Conservation (phyloP, 2,329 filamentous ascomycete genomes). For the Ceratocystis cacaofunesta region DNA sequence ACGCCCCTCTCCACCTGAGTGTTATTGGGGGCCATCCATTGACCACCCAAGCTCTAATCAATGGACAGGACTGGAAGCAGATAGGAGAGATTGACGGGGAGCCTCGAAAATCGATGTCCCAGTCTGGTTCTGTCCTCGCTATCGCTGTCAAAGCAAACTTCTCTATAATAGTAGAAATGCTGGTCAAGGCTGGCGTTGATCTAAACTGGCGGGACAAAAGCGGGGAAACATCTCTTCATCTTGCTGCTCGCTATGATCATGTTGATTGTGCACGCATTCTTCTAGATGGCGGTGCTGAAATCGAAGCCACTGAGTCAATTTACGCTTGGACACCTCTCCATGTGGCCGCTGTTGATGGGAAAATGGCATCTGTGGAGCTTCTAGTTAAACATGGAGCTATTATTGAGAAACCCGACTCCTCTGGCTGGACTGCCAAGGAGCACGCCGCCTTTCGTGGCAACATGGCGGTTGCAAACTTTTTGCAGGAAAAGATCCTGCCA, state of each 20-base stretch:
- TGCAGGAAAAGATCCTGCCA: slow-evolving; percentile 29
- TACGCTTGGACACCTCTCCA: slow-evolving; percentile 95
- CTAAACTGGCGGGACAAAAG: slow-evolving; percentile 85
- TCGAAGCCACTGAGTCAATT: slow-evolving; percentile 64
- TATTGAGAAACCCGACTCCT: slow-evolving; percentile 60
- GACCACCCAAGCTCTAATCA: slow-evolving; percentile 67
- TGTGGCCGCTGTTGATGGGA: slow-evolving; percentile 80
- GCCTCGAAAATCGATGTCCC: slow-evolving; percentile 51
- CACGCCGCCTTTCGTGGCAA: slow-evolving; percentile 86
- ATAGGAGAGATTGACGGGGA: slow-evolving; percentile 47
- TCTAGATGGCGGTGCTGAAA: slow-evolving; percentile 57
- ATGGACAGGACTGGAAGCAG: slow-evolving; percentile 58
- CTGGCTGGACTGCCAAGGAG: slow-evolving; percentile 87
- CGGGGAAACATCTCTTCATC: slow-evolving; percentile 81
- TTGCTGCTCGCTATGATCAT: slow-evolving; percentile 81
- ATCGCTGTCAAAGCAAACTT: slow-evolving; percentile 83
- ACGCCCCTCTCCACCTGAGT: slow-evolving; percentile 78
- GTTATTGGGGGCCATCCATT: slow-evolving; percentile 82
- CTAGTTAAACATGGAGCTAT: slow-evolving; percentile 68
- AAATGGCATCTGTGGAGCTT: slow-evolving; percentile 57
- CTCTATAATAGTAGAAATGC: slow-evolving; percentile 64
- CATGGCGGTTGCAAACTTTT: slow-evolving; percentile 57
- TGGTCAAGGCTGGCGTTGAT: slow-evolving; percentile 81
- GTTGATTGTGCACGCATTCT: slow-evolving; percentile 64
- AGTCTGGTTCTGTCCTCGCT: slow-evolving; percentile 75